A percentile compares a stretch with the other conserved stretches of the same genome.
Conservation (phyloP, 2,329 filamentous ascomycete species). For the Apiospora aurea region DNA sequence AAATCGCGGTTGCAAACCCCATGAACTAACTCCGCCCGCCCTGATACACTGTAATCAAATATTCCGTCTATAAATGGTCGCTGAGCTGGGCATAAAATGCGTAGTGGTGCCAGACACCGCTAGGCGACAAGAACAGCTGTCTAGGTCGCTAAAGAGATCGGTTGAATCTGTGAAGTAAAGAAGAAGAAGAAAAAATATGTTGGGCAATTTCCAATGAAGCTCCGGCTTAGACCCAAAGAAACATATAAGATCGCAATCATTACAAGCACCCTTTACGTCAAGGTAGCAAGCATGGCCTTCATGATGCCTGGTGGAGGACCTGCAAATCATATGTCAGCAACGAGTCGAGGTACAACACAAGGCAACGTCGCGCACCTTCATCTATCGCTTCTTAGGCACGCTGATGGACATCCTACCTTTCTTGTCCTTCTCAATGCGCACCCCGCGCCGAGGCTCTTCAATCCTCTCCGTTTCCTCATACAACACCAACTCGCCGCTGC, state of each 20-base stretch:
- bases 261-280: constrained; percentile 58
- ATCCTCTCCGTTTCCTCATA: constrained; percentile 67
- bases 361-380: constrained; percentile 52
- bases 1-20: not conserved
- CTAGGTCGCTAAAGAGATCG: not conserved
- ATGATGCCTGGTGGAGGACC: constrained; percentile 69
- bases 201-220: not conserved
- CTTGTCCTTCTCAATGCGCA: constrained; percentile 85
- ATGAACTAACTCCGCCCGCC: constrained; percentile 1
- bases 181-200: not conserved
- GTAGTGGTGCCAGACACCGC: not conserved
- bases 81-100: not conserved
- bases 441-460: constrained; percentile 60
- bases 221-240: not conserved
- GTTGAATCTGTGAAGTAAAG: not conserved
- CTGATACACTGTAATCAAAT: not conserved
- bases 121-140: not conserved
- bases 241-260: not conserved
- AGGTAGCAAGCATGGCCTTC: constrained; percentile 73
- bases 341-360: not conserved
- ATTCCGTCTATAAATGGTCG: constrained; percentile 3
- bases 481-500: constrained; percentile 68
- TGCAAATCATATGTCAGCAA: constrained; percentile 42
- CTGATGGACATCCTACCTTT: constrained; percentile 95
- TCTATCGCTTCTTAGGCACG: constrained; percentile 71